Evolutionary conservation across 2,329 filamentous ascomycete genomes (phyloP).

Genomic region (Aspergillus sp.): DNA sequence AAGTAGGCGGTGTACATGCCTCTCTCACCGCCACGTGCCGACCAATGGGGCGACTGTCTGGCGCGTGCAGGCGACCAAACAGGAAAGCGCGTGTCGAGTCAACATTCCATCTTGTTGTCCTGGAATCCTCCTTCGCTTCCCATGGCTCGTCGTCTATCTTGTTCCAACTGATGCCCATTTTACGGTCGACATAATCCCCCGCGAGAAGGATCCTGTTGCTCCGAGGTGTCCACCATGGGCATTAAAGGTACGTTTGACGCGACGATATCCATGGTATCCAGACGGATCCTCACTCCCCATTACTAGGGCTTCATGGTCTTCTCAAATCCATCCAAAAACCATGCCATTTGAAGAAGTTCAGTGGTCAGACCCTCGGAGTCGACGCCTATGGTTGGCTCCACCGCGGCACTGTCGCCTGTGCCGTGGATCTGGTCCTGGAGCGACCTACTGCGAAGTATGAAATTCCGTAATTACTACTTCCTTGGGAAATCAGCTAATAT

Average conservation of each 20-base stretch:
- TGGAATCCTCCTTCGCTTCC: constrained; percentile 6
- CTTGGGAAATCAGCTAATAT: constrained; percentile 53
- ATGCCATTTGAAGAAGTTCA: constrained; percentile 79
- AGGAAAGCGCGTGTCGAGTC: constrained; percentile 11
- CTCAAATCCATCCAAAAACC: constrained; percentile 96
- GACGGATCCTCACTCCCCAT: not conserved
- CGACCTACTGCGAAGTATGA: constrained; percentile 80
- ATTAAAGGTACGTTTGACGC: constrained; percentile 38
- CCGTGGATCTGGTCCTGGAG: constrained; percentile 82
- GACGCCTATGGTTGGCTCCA: constrained; percentile 99
- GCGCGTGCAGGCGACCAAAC: not conserved
- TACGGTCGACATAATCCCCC: constrained; percentile 22
- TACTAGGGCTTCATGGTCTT: constrained; percentile 75
- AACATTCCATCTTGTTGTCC: constrained; percentile 32
- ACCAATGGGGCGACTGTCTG: constrained; percentile 17
- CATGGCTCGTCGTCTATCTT: not conserved
- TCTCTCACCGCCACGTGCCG: constrained; percentile 8
- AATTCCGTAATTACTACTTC: not conserved
- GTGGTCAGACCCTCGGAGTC: constrained; percentile 85
- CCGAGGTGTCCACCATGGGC: constrained; percentile 38
- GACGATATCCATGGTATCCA: not conserved
- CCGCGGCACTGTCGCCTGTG: constrained; percentile 84
- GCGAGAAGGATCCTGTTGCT: constrained; percentile 27
- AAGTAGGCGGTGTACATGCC: constrained; percentile 24
- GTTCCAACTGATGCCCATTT: constrained; percentile 16